Evolutionary conservation across 192 early-diverging fungal species (phyloP).

Genomic region (Rhizoclosmatium globosum): DNA sequence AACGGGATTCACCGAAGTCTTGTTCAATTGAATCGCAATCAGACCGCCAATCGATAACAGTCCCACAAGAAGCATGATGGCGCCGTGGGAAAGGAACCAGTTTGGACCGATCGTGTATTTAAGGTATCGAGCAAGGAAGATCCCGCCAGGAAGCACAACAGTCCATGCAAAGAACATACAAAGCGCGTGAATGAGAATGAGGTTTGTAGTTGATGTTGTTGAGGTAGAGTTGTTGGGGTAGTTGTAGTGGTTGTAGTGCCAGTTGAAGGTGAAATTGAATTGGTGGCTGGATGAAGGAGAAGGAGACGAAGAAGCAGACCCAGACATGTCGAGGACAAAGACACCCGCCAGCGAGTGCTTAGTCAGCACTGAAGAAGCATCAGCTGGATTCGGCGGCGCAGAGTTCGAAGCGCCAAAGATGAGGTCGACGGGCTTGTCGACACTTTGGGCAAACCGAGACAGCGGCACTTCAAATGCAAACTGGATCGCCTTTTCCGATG

Average conservation of each 20-base stretch:
- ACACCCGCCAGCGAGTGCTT: conserved; percentile 1
- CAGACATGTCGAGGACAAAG: conserved; percentile 1
- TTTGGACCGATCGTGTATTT: conserved; percentile 40
- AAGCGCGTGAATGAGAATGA: conserved; percentile 40
- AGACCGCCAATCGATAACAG: conserved; percentile 26
- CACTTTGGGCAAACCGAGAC: not conserved
- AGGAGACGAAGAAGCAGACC: too few relatives aligned
- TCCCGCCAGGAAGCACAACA: conserved; percentile 42
- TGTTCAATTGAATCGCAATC: conserved; percentile 33
- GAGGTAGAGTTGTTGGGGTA: conserved; percentile 8
- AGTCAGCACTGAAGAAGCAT: not conserved
- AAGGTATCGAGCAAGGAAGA: conserved; percentile 52
- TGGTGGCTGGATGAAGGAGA: not conserved
- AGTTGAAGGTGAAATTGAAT: not conserved
- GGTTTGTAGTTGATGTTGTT: not conserved
- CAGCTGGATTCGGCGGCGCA: not conserved
- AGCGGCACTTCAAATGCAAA: not conserved
- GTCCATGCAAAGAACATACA: conserved; percentile 45
- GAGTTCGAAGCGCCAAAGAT: not conserved
- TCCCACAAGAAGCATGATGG: conserved; percentile 40
- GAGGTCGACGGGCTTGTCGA: not conserved
- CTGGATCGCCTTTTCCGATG: not conserved
- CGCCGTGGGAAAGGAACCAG: conserved; percentile 46
- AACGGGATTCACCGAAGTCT: not conserved
- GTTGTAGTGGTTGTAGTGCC: not conserved